Evolutionary conservation across 2,329 filamentous ascomycete genomes (phyloP), one percentile per base, ranked within the genome.

Genomic region (Huntiella decipiens): DNA sequence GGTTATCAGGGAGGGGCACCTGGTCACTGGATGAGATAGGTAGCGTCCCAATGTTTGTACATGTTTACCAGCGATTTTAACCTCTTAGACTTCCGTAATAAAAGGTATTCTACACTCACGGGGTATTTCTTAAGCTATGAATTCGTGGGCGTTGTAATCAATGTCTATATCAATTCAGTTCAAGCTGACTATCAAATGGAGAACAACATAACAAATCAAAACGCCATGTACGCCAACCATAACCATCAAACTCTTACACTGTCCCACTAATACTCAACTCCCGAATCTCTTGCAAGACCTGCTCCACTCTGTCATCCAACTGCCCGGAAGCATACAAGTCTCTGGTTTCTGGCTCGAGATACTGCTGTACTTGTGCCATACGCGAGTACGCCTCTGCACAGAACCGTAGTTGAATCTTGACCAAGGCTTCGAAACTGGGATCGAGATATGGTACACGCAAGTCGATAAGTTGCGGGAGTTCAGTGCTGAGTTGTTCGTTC

Each of bases 341-440:
- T 61, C 91, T 74, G 44, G 88, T 96, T 58, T 94, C 86, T 28
- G 88, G 82, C 59, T 96, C 91, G 31, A 98, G 71, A 61, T 95
- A 96, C 65, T 98, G 91, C 66, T 98, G 91, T 48, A 98, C 92
- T 66, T 98, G 92, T 19, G 92, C 91, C 91, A 98, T 98, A 41
- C 91, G 73, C 51, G 79, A 87, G 63, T 98, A 98, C 1, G 91
- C 91, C 65, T 98, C 91, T 5, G 92, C 91, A 57, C 92, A 98
- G 67, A 98, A 98, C 34, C 91, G 74, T 56, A 98, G 63, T 66
- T 98, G 91, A 54, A 98, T 98, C 70, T 98, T 98, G 61, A 98
- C 91, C 44, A 98, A 76, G 0, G 92, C 91, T 64, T 98, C 91
- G 58, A 98, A 98, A 51, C 79, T 88, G 0, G 92, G 92, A 57